Evolutionary conservation across 2,329 filamentous ascomycete species (phyloP), one percentile per base, ranked within the genome.

Genomic region (Scedosporium aurantiacum): DNA sequence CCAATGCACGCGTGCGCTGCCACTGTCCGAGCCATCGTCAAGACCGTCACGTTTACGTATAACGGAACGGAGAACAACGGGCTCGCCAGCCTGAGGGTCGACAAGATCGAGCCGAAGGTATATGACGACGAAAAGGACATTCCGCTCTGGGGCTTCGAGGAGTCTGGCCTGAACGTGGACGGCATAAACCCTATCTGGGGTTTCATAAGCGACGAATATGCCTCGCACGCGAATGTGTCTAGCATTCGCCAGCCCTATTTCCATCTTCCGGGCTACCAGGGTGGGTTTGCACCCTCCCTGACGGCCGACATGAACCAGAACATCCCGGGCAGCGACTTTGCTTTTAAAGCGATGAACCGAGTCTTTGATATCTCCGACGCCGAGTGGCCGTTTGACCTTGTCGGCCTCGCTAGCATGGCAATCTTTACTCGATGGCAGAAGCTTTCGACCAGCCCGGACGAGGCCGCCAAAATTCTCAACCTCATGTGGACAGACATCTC

Each of bases 1-100:
- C 72, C 75, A 0, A 61, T 80, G 0, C 78, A 79, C 62, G 69
- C 70, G 0, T 81, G 78, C 63, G 76, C 76, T 1, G 73, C 71
- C 0, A 67, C 74, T 0, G 64, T 74, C 3, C 74, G 74, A 57
- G 77, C 78, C 2, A 73, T 70, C 1, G 70, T 81, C 61, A 80
- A 80, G 64, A 75, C 73, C 0, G 75, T 78, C 5, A 67, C 67
- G 0, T 79, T 81, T 63, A 63, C 66, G 2, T 72, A 69, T 64
- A 80, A 80, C 63, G 73, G 73, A 2, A 77, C 75, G 0, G 61
- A 37, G 4, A 52, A 32, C 8, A 14, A 41, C 25, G 28, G 12
- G 0, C 63, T 80, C 0, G 65, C 67, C 8, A 68, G 68, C 2
- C 66, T 80, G 0, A 64, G 64, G 1, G 68, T 79, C 2, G 64